Conservation (phyloP, 2,329 filamentous ascomycete genomes). For the Ophiostoma sp. region DNA sequence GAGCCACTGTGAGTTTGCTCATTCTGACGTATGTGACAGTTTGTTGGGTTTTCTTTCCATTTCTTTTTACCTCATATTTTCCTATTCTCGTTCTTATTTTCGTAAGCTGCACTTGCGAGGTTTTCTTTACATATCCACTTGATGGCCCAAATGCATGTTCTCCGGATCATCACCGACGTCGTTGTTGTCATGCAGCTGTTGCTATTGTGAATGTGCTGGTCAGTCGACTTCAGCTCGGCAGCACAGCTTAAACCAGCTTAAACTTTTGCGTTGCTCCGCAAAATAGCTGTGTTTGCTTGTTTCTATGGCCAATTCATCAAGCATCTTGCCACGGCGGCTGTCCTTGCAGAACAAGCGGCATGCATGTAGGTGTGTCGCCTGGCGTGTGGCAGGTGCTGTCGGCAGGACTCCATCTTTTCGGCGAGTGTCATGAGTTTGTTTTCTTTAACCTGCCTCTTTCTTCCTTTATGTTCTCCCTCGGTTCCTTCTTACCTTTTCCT, state of each 20-base stretch:
- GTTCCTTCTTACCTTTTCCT: neutral
- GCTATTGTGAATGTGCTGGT: neutral
- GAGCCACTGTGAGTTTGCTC: neutral
- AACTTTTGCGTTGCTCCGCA: neutral
- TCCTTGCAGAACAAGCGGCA: conserved; percentile 11
- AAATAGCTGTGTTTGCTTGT: neutral
- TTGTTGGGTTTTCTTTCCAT: no score
- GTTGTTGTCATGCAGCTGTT: neutral
- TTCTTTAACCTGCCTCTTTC: neutral
- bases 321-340: neutral
- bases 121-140: neutral
- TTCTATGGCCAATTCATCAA: neutral
- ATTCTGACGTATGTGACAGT: neutral
- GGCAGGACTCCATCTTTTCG: conserved; percentile 1
- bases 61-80: no score
- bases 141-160: neutral
- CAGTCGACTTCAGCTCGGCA: neutral
- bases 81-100: no score
- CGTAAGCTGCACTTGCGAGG: neutral
- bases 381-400: neutral
- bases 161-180: neutral
- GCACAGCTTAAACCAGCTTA: neutral
- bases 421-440: neutral
- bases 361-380: neutral
- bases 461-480: neutral